Evolutionary conservation across 192 early-diverging fungal species (phyloP).

Genomic region (Podila clonocystis): DNA sequence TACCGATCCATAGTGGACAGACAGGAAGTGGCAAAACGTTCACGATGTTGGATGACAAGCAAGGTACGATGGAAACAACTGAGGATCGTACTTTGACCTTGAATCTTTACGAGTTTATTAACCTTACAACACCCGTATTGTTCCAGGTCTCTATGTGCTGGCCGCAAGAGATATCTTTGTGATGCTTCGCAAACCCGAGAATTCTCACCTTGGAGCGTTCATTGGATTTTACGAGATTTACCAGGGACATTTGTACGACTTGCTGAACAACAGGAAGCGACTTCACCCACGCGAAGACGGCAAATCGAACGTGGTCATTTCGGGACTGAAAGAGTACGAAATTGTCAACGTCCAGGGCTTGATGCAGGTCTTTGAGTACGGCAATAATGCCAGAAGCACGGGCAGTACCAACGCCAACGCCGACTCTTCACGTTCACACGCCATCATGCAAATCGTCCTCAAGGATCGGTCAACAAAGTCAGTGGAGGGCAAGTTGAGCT

Average conservation of each 20-base stretch:
- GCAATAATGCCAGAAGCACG: slow-evolving; percentile 88
- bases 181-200: slow-evolving; percentile 72
- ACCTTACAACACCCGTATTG: no score
- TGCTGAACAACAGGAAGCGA: slow-evolving; percentile 89
- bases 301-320: slow-evolving; percentile 91
- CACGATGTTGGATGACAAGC: slow-evolving; percentile 92
- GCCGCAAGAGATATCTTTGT: slow-evolving; percentile 94
- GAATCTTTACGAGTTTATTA: no score
- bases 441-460: slow-evolving; percentile 93
- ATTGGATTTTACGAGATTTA: slow-evolving; percentile 99
- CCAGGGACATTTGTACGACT: slow-evolving; percentile 94
- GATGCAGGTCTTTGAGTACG: slow-evolving; percentile 95
- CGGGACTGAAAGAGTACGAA: slow-evolving; percentile 89
- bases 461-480: slow-evolving; percentile 62
- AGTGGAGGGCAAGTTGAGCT: slow-evolving; percentile 85
- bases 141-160: slow-evolving; percentile 81
- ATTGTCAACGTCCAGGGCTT: slow-evolving; percentile 87
- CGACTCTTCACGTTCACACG: slow-evolving; percentile 96
- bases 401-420: slow-evolving; percentile 94
- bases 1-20: slow-evolving; percentile 70
- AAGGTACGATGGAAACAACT: slow-evolving; percentile 56
- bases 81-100: background rate
- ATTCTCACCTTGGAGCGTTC: slow-evolving; percentile 80
- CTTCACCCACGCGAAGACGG: slow-evolving; percentile 96
- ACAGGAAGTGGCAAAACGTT: slow-evolving; percentile 96